A percentile compares a stretch with the other conserved stretches of the same genome.
Conservation (phyloP, 177 flowering plant genomes). For the Telopea speciosissima region DNA sequence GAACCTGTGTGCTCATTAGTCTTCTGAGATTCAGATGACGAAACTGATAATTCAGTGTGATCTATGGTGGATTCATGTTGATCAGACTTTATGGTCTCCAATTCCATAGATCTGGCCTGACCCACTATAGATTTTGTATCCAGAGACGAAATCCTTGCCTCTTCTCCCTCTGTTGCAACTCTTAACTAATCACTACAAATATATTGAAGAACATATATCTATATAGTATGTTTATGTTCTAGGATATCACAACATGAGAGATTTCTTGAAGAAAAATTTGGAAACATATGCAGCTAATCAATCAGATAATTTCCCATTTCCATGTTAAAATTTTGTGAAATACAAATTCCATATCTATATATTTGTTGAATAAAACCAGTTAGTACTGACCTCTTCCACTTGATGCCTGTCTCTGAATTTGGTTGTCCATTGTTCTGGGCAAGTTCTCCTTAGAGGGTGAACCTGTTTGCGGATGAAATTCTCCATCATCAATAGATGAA, state of each 20-base stretch:
- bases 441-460: conserved; percentile 9
- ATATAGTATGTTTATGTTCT: background rate
- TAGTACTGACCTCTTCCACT: conserved; percentile 23
- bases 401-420: conserved; percentile 13
- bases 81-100: conserved; percentile 7
- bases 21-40: too few species aligned
- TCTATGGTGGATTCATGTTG: conserved; percentile 6
- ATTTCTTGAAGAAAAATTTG: background rate
- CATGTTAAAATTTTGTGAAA: too few species aligned
- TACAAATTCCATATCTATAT: too few species aligned
- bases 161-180: conserved; percentile 23
- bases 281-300: background rate
- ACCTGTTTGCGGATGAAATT: conserved; percentile 10
- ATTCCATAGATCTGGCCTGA: conserved; percentile 11
- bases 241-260: too few species aligned
- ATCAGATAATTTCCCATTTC: background rate
- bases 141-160: background rate
- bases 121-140: conserved; percentile 4
- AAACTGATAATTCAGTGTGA: conserved; percentile 7
- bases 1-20: too few species aligned
- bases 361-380: background rate
- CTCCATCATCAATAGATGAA: conserved; percentile 5
- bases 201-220: background rate
- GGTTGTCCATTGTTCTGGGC: conserved; percentile 11
- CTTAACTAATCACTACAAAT: conserved; percentile 4